Evolutionary conservation across 2,329 filamentous ascomycete genomes (phyloP).

Genomic region (Aspergillus candidus): DNA sequence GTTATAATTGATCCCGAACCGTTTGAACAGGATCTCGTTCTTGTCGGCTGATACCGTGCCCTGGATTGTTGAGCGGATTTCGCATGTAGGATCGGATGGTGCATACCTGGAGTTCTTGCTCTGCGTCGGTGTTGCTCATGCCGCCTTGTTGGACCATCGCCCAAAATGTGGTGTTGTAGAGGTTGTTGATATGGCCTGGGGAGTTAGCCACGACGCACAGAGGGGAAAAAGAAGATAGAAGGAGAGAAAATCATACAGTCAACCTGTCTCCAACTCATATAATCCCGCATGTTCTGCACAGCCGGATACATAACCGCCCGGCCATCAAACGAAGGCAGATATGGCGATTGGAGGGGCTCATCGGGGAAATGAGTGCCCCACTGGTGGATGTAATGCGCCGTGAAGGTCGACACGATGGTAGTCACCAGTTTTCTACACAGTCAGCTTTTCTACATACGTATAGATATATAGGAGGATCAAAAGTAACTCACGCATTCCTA

Average conservation of each 20-base stretch:
- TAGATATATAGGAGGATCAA: background rate
- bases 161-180: conserved; percentile 98
- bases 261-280: conserved; percentile 93
- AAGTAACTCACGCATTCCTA: conserved; percentile 58
- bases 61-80: conserved; percentile 39
- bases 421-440: conserved; percentile 72
- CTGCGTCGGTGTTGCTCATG: conserved; percentile 70
- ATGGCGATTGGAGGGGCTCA: conserved; percentile 61
- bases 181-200: conserved; percentile 89
- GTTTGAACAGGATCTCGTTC: conserved; percentile 88
- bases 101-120: conserved; percentile 66
- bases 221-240: background rate
- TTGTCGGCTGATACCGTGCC: conserved; percentile 83
- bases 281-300: conserved; percentile 77
- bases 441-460: background rate
- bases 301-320: conserved; percentile 85
- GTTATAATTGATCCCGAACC: conserved; percentile 94
- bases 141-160: conserved; percentile 71
- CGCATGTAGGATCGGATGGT: conserved; percentile 2
- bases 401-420: conserved; percentile 88
- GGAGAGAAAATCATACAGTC: conserved; percentile 62
- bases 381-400: conserved; percentile 76
- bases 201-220: background rate
- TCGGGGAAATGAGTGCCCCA: conserved; percentile 74
- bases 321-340: conserved; percentile 83